These are phyloP conservation scores for Carex myosuroides DNA, from an alignment of 176 grass and related monocot species.

Conservation along the genomic window DNA sequence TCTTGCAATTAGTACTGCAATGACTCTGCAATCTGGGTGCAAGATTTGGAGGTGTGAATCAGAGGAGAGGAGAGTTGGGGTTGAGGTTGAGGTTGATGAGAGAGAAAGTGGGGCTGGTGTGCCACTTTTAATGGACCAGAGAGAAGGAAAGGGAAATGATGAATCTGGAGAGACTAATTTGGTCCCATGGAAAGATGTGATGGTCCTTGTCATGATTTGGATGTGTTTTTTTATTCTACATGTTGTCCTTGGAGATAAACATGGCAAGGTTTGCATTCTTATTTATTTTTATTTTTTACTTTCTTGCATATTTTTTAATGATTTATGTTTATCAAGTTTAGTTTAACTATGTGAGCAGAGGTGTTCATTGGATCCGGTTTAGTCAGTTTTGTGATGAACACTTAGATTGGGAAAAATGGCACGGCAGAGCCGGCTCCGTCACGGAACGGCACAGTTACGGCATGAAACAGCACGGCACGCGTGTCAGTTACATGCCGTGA, in stretches of 20 bases:
- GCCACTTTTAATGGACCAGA: constrained; percentile 30
- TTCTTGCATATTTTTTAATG: neutral
- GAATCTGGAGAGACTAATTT: neutral
- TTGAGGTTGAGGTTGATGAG: neutral
- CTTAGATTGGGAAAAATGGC: too few species aligned
- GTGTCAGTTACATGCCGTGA: too few species aligned
- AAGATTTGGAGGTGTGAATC: constrained; percentile 50
- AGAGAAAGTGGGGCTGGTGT: neutral
- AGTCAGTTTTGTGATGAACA: neutral
- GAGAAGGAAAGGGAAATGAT: neutral
- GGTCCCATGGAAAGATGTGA: constrained; percentile 52
- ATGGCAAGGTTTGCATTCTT: constrained; percentile 51
- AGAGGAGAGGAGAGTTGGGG: constrained; percentile 27
- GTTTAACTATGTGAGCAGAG: neutral
- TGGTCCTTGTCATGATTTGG: constrained; percentile 49
- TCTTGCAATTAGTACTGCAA: constrained; percentile 56
- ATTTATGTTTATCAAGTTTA: neutral
- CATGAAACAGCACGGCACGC: too few species aligned
- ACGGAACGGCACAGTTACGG: too few species aligned
- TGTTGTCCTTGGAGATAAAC: constrained; percentile 62
- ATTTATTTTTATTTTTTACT: neutral
- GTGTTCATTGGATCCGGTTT: too few species aligned
- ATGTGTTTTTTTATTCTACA: constrained; percentile 77
- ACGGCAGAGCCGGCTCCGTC: too few species aligned
- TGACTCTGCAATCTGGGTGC: constrained; percentile 52